Evolutionary conservation across 140 eudicot genomes (phyloP).

Genomic region (Ambrosia hybrid): DNA sequence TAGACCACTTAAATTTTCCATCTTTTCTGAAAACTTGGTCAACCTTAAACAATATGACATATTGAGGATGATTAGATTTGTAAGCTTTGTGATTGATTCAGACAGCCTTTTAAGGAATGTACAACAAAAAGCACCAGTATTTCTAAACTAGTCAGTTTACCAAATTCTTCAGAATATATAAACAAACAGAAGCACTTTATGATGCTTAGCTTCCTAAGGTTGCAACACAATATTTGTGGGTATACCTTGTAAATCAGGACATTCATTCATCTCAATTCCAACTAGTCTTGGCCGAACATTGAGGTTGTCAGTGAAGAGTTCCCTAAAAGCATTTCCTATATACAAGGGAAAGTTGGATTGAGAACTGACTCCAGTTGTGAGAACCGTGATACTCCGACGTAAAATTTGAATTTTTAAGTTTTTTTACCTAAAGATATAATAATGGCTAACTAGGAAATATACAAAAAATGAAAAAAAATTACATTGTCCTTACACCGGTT

Average conservation of each 20-base stretch:
- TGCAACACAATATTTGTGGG: constrained; percentile 25
- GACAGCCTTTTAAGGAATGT: constrained; percentile 32
- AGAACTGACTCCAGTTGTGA: no score
- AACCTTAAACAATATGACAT: constrained; percentile 38
- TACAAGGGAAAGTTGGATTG: no score
- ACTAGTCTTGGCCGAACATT: constrained; percentile 29
- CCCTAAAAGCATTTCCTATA: constrained; percentile 25
- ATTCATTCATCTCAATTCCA: constrained; percentile 43
- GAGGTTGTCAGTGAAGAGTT: neutral
- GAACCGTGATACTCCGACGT: no score
- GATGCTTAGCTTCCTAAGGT: constrained; percentile 38
- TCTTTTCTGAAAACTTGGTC: constrained; percentile 28
- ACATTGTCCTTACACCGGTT: no score
- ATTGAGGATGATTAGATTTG: constrained; percentile 29
- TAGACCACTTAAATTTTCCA: constrained; percentile 24
- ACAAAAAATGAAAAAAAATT: no score
- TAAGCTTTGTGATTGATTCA: constrained; percentile 30
- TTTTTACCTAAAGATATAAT: no score
- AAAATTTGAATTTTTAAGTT: no score
- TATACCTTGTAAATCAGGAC: constrained; percentile 32
- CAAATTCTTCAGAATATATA: constrained; percentile 28
- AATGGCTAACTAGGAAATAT: no score
- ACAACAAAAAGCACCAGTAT: constrained; percentile 31
- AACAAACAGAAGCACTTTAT: constrained; percentile 36
- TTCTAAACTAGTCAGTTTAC: constrained; percentile 34